These are phyloP conservation scores for Solanum chacoense DNA, from an alignment of 305 asterid genomes.

Conservation along the genomic window DNA sequence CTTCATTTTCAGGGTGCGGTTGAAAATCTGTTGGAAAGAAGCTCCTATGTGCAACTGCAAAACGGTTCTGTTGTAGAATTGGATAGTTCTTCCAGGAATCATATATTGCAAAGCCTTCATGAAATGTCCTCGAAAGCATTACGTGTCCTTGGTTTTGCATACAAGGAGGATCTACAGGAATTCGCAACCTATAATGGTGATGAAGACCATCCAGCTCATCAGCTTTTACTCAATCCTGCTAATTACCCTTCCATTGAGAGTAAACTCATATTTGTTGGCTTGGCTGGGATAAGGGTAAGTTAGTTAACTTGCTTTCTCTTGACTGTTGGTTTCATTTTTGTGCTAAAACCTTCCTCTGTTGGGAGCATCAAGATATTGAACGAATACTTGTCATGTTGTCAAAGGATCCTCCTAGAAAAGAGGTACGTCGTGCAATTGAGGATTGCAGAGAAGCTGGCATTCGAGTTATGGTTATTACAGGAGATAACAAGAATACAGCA, in stretches of 20 bases:
- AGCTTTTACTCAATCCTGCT: slow-evolving; percentile 70
- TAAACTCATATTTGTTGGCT: slow-evolving; percentile 69
- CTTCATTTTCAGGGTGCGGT: slow-evolving; percentile 69
- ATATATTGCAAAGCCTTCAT: slow-evolving; percentile 52
- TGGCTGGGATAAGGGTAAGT: slow-evolving; percentile 93
- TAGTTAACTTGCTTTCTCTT: neutral
- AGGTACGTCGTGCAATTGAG: slow-evolving; percentile 82
- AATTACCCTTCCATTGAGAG: slow-evolving; percentile 86
- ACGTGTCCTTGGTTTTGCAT: slow-evolving; percentile 88
- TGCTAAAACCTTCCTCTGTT: neutral
- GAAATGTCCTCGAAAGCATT: slow-evolving; percentile 68
- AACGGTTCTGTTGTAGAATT: slow-evolving; percentile 69
- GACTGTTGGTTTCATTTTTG: neutral
- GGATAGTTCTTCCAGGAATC: slow-evolving; percentile 34
- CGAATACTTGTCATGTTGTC: neutral
- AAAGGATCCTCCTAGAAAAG: slow-evolving; percentile 88
- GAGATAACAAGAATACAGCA: slow-evolving; percentile 85
- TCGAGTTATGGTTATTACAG: slow-evolving; percentile 86
- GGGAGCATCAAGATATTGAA: neutral
- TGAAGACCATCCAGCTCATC: slow-evolving; percentile 94
- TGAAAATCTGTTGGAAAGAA: slow-evolving; percentile 73
- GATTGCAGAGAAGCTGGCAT: slow-evolving; percentile 92
- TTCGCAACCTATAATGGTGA: slow-evolving; percentile 73
- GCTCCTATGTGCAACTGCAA: slow-evolving; percentile 58
- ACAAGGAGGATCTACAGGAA: slow-evolving; percentile 55